Percentiles rank a stretch among this genome's conserved stretches.
phyloP scores from a whole-genome alignment of 2,329 filamentous ascomycete genomes.

The Ceratocystis harringtonii region DNA sequence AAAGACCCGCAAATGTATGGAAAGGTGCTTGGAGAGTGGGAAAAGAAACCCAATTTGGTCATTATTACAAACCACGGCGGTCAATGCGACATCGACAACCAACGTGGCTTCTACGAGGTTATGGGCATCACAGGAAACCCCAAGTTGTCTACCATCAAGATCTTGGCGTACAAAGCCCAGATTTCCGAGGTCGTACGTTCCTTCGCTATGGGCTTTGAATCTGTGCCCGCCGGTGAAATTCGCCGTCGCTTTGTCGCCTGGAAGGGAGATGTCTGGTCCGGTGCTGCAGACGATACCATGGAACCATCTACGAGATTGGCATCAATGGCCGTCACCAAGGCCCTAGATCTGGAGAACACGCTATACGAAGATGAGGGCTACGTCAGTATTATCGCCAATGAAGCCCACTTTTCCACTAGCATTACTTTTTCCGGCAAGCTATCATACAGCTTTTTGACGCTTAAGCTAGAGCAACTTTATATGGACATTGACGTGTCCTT shows the following conservation, averaged over 20 bases:
- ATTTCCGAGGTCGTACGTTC: constrained; percentile 22
- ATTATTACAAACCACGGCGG: constrained; percentile 31
- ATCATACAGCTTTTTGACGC: constrained; percentile 27
- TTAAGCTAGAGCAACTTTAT: constrained; percentile 26
- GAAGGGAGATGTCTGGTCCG: constrained; percentile 6
- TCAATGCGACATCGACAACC: constrained; percentile 27
- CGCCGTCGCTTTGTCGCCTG: constrained; percentile 21
- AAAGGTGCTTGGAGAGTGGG: constrained; percentile 19
- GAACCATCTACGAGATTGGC: constrained; percentile 16
- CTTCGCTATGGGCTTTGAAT: constrained; percentile 21
- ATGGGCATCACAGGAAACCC: constrained; percentile 22
- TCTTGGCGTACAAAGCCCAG: constrained; percentile 23
- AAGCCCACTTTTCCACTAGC: constrained; percentile 25
- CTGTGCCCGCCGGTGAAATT: constrained; percentile 20
- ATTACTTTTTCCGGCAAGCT: constrained; percentile 30
- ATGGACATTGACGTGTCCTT: constrained; percentile 30
- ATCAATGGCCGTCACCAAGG: background rate
- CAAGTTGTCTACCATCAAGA: constrained; percentile 22
- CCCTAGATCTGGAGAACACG: constrained; percentile 21
- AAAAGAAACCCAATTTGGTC: constrained; percentile 21
- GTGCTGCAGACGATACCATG: constrained; percentile 18
- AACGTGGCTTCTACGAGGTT: constrained; percentile 24
- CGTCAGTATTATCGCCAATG: constrained; percentile 25
- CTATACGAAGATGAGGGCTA: constrained; percentile 23
- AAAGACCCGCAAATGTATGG: constrained; percentile 16